These are phyloP conservation scores for Tulasnella calospora DNA, from an alignment of 768 basidiomycete species.

Conservation along the genomic window DNA sequence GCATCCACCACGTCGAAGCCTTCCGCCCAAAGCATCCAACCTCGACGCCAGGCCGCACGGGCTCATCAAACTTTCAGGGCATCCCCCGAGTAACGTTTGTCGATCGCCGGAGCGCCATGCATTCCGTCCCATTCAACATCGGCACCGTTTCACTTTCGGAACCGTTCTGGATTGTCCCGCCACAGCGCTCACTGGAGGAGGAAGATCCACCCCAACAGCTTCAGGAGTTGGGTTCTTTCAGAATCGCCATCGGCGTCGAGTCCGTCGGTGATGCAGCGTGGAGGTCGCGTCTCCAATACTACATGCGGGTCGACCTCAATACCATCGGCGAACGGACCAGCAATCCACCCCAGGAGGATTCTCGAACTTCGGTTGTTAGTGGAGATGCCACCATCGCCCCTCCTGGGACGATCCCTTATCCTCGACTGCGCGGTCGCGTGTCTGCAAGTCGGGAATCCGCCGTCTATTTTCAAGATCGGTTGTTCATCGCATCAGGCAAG, in stretches of 20 bases:
- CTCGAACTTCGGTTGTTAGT: neutral
- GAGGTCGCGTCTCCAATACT: conserved; percentile 13
- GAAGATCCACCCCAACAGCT: neutral
- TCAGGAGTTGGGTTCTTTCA: neutral
- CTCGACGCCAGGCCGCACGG: neutral
- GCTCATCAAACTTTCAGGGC: neutral
- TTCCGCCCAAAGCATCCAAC: neutral
- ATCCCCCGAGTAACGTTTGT: neutral
- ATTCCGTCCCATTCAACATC: neutral
- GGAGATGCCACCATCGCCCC: neutral
- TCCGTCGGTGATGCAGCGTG: neutral
- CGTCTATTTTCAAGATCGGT: conserved; percentile 11
- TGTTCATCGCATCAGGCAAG: conserved; percentile 3
- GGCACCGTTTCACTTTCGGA: conserved; percentile 5
- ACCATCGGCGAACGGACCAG: neutral
- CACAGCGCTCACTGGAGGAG: neutral
- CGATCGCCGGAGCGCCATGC: neutral
- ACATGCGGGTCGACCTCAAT: conserved; percentile 9
- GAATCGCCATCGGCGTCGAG: conserved; percentile 14
- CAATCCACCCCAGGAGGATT: neutral
- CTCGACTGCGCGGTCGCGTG: conserved; percentile 4
- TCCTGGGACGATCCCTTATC: neutral
- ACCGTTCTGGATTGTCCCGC: conserved; percentile 19
- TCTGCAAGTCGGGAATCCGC: neutral
- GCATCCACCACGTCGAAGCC: conserved; percentile 7